Percentiles rank a stretch among this genome's conserved stretches.
These are phyloP conservation scores for Nannochloropsis salina DNA, from an alignment of 108 stramenopile species.

Conservation along the genomic window DNA sequence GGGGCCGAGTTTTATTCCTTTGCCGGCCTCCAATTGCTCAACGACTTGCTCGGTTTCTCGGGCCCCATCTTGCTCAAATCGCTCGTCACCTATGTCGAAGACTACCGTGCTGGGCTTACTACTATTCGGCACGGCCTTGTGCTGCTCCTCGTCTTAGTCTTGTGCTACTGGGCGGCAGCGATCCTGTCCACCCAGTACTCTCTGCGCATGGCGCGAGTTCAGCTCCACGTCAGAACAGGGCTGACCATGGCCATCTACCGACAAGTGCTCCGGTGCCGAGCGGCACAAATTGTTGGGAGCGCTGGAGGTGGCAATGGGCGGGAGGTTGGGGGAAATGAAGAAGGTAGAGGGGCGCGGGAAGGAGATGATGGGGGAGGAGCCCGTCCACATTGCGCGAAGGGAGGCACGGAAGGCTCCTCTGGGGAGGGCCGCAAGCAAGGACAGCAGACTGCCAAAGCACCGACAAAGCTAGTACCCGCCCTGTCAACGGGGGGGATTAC, in stretches of 20 bases:
- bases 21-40: slow-evolving; percentile 38
- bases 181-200: slow-evolving; percentile 45
- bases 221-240: slow-evolving; percentile 41
- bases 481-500: slow-evolving; percentile 34
- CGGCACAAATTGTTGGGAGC: background rate
- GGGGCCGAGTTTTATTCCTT: slow-evolving; percentile 26
- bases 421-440: background rate
- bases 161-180: slow-evolving; percentile 24
- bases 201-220: slow-evolving; percentile 34
- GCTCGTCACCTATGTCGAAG: slow-evolving; percentile 39
- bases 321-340: too few relatives aligned
- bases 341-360: too few relatives aligned
- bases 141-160: slow-evolving; percentile 13
- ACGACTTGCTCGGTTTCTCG: slow-evolving; percentile 34
- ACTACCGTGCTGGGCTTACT: background rate
- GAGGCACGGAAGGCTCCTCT: background rate
- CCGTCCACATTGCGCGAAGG: too few relatives aligned
- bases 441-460: slow-evolving; percentile 35
- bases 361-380: too few relatives aligned
- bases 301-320: background rate
- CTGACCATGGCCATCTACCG: slow-evolving; percentile 39
- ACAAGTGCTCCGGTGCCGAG: slow-evolving; percentile 18
- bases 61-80: slow-evolving; percentile 46
- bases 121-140: slow-evolving; percentile 27
- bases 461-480: slow-evolving; percentile 7